A percentile compares a stretch with the other conserved stretches of the same genome.
These are phyloP conservation scores for Peniophora sp. DNA, from an alignment of 1,284 basidiomycete genomes.

Conservation along the genomic window DNA sequence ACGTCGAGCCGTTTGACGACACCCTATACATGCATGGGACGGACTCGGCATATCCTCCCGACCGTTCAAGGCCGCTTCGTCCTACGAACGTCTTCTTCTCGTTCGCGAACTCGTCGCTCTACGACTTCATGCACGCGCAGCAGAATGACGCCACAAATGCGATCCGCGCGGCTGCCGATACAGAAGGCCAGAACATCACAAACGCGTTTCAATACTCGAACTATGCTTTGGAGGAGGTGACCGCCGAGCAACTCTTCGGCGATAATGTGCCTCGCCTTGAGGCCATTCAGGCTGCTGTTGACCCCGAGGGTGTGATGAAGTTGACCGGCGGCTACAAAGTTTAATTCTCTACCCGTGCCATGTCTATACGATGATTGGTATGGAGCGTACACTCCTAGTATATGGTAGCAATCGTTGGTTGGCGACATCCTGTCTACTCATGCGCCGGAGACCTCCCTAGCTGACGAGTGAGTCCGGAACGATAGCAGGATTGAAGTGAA, in stretches of 20 bases:
- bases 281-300: conserved; percentile 27
- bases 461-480: too few species aligned
- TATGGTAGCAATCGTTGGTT: too few species aligned
- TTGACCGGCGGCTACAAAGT: conserved; percentile 36
- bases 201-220: conserved; percentile 33
- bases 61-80: conserved; percentile 22
- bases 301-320: conserved; percentile 39
- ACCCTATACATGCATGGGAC: conserved; percentile 36
- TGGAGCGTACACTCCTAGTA: too few species aligned
- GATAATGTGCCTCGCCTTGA: conserved; percentile 27
- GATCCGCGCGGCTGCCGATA: conserved; percentile 23
- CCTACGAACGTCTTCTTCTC: conserved; percentile 31
- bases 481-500: too few species aligned
- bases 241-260: conserved; percentile 31
- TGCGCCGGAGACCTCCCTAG: too few species aligned
- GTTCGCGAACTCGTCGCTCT: conserved; percentile 24
- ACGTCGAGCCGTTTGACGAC: conserved; percentile 31
- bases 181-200: conserved; percentile 27
- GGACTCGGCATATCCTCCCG: conserved; percentile 31
- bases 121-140: conserved; percentile 28
- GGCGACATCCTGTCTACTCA: too few species aligned
- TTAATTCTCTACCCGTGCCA: background rate
- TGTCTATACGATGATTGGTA: too few species aligned
- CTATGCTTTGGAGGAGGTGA: conserved; percentile 35
- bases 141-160: conserved; percentile 21